Base-by-base conservation (phyloP, 371 early-diverging fungal genomes). In the Encephalitozoon romaleae region DNA sequence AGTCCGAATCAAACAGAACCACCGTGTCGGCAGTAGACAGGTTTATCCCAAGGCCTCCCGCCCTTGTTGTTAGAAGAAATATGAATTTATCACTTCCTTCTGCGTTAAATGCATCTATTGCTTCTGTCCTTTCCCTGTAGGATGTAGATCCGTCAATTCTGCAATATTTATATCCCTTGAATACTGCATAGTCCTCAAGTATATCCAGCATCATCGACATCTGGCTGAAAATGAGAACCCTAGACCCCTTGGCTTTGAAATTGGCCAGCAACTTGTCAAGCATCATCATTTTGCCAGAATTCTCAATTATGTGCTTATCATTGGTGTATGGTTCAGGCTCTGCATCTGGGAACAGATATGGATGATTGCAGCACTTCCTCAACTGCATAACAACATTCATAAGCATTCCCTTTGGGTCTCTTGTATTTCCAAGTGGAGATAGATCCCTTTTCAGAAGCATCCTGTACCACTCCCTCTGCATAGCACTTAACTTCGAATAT, bases 311-410 rank as follows among this genome's bases (percentile, higher is more conserved):
- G 83, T 96, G 95, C 81, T 94, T 90, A 69, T 94, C 96, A 0
- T 95, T 95, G 0, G 95, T 95, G 80, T 88, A 96, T 11, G 28
- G 72, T 74, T 78, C 55, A 9, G 41, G 47, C 81, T 96, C 96
- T 30, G 97, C 92, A 54, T 91, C 90, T 4, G 90, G 89, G 66
- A 99, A 91, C 64, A 99, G 84, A 82, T 90, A 98, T 0, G 99
- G 98, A 83, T 98, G 98, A 81, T 96, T 98, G 76, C 94, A 91
- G 59, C 93, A 94, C 82, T 98, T 98, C 84, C 94, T 93, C 41
- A 99, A 88, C 87, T 99, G 95, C 96, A 96, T 96, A 93, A 99
- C 89, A 83, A 96, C 92, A 83, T 98, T 98, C 70, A 94, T 86
- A n/a, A 98, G 87, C 18, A 93, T 91, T 79, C 91, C 92, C 72